Percentiles rank a stretch among this genome's conserved stretches.
phyloP scores from a whole-genome alignment of 179 eudicot genomes.

The Pouteria campechiana region DNA sequence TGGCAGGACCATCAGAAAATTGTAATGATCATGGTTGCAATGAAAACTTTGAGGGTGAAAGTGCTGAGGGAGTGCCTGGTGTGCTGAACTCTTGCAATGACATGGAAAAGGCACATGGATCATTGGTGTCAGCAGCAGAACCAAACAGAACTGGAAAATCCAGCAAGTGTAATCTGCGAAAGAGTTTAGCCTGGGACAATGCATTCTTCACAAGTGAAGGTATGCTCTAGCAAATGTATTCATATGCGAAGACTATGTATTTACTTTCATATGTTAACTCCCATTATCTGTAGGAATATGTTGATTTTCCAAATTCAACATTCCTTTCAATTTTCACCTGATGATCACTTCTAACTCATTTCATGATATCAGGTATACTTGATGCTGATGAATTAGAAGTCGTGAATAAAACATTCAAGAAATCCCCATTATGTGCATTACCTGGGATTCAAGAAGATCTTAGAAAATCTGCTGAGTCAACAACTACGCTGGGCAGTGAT shows the following conservation, averaged over 20 bases:
- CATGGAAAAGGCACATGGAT: not conserved
- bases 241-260: not conserved
- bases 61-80: conserved; percentile 10
- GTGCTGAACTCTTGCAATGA: not conserved
- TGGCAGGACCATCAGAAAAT: too few relatives aligned
- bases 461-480: conserved; percentile 58
- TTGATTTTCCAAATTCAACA: too few relatives aligned
- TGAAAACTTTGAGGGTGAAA: conserved; percentile 1
- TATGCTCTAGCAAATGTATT: too few relatives aligned
- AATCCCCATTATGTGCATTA: conserved; percentile 22
- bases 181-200: conserved; percentile 95
- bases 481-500: conserved; percentile 68
- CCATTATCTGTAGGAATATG: too few relatives aligned
- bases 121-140: conserved; percentile 21
- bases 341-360: conserved; percentile 1
- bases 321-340: conserved; percentile 2
- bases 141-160: conserved; percentile 21
- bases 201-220: conserved; percentile 91
- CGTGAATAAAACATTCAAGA: conserved; percentile 56
- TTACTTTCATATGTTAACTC: not conserved
- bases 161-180: conserved; percentile 65
- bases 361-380: conserved; percentile 49
- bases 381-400: conserved; percentile 79
- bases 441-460: conserved; percentile 81
- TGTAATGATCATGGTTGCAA: not conserved